Conservation (phyloP, 163 green algal species). For the Scenedesmus sp. region DNA sequence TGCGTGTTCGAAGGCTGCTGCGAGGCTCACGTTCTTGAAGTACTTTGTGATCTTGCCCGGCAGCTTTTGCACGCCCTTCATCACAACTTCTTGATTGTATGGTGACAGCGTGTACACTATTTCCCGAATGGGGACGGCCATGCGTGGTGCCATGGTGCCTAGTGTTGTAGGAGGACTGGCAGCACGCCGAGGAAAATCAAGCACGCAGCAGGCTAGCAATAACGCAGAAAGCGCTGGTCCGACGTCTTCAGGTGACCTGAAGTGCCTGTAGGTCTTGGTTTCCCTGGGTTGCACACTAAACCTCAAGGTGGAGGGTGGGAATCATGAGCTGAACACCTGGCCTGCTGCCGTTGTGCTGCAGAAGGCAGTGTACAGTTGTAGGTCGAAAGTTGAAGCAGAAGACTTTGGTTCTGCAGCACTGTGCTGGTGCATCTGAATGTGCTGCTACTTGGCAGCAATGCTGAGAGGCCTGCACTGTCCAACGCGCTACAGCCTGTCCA, state of each 20-base stretch:
- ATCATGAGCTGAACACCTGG: too few relatives aligned
- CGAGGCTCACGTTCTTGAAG: slow-evolving; percentile 50
- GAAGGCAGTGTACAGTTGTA: too few relatives aligned
- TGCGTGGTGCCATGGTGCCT: slow-evolving; percentile 43
- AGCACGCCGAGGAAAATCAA: neutral
- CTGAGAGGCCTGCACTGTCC: too few relatives aligned
- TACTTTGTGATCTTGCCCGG: slow-evolving; percentile 53
- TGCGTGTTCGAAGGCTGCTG: neutral
- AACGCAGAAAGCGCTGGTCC: neutral
- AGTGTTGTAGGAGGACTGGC: neutral
- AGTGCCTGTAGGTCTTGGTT: neutral
- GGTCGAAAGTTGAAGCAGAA: too few relatives aligned
- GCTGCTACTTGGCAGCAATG: too few relatives aligned
- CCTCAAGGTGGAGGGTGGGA: neutral
- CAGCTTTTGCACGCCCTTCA: slow-evolving; percentile 46
- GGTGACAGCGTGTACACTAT: slow-evolving; percentile 52
- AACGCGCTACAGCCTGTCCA: too few relatives aligned
- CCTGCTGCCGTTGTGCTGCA: too few relatives aligned
- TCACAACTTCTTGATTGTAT: slow-evolving; percentile 53
- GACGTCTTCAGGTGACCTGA: neutral
- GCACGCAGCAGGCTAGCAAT: neutral
- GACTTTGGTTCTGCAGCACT: too few relatives aligned
- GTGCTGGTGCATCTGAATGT: too few relatives aligned
- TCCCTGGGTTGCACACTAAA: neutral
- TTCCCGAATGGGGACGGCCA: slow-evolving; percentile 46